phyloP scores from a whole-genome alignment of 2,329 filamentous ascomycete species.

The Ceratocystiopsis sp. region DNA sequence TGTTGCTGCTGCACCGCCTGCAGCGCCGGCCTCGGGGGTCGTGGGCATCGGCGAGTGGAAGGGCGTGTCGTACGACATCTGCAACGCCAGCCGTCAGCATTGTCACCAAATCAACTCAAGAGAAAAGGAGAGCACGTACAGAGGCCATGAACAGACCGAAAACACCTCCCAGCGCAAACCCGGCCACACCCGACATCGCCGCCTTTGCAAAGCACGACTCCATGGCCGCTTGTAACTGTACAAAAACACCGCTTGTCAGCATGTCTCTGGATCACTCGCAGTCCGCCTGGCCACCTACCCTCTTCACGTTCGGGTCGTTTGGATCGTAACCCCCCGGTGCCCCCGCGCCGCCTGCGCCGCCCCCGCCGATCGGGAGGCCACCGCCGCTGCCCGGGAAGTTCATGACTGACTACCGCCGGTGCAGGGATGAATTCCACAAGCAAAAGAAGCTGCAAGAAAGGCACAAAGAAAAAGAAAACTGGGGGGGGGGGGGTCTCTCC shows the following conservation, averaged over 20 bases:
- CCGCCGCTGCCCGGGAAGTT: conserved; percentile 18
- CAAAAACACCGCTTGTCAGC: not conserved
- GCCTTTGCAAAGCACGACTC: conserved; percentile 86
- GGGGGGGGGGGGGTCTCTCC: no score
- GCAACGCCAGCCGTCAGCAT: not conserved
- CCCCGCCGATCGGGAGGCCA: not conserved
- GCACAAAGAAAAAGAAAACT: no score
- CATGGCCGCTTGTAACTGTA: conserved; percentile 66
- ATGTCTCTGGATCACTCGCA: not conserved
- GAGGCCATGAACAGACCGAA: conserved; percentile 98
- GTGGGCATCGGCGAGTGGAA: conserved; percentile 34
- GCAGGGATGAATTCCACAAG: no score
- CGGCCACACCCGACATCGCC: conserved; percentile 78
- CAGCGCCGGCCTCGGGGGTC: conserved; percentile 4
- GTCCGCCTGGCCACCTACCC: conserved; percentile 8
- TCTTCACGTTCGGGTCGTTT: conserved; percentile 35
- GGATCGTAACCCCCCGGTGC: conserved; percentile 12
- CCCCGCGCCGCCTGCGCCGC: conserved; percentile 10
- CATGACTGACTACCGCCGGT: conserved; percentile 13
- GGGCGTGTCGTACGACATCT: conserved; percentile 98
- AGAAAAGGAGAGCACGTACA: conserved; percentile 28
- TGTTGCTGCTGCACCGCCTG: not conserved
- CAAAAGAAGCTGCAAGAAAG: no score
- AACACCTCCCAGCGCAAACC: conserved; percentile 80
- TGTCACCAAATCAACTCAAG: not conserved